Evolutionary conservation across 306 rosid genomes (phyloP), one percentile per base, ranked within the genome.

Genomic region (Trifolium dubium): DNA sequence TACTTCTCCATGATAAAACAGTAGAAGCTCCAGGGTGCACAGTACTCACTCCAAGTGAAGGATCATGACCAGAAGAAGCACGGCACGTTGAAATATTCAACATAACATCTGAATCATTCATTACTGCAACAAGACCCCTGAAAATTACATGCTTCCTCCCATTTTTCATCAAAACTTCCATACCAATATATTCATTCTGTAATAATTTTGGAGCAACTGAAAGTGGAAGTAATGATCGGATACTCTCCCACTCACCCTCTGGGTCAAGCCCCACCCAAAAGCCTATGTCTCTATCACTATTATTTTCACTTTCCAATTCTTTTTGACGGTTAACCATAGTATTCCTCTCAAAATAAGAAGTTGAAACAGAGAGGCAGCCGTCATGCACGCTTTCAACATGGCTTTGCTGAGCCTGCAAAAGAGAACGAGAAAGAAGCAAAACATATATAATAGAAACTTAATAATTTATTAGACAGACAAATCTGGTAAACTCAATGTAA

Each of bases 131-230:
- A 74, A 92, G 97, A 85, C 99, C 88, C 80, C 99, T 86, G 81
- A 94, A 87, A 69, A 88, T 83, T 47, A 79, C 99, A 86, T 94
- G 92, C 63, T 94, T 94, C 88, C 86, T 94, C 74, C 99, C 96
- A 85, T 92, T 92, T 85, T 84, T 94, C 94, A 89, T 85, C 67
- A 76, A 83, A 73, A 94, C 96, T 77, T 94, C 97, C 97, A 92
- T 75, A 14, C 92, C 96, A 65, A 94, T 67, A 83, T 79, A 90
- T 63, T 88, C 89, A 61, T 87, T 84, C 34, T 85, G 80, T 58
- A 94, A 85, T 23, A 77, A 79, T 86, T 86, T 88, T 47, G 99
- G 99, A 64, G 86, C 89, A 44, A 89, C 87, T 47, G 96, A 88
- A 66, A 89, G 77, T 43, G 97, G 95, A 83, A 94, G 99, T 88